Conservation (phyloP, 78 protist genomes). For the Dictyostelium intermedium region DNA sequence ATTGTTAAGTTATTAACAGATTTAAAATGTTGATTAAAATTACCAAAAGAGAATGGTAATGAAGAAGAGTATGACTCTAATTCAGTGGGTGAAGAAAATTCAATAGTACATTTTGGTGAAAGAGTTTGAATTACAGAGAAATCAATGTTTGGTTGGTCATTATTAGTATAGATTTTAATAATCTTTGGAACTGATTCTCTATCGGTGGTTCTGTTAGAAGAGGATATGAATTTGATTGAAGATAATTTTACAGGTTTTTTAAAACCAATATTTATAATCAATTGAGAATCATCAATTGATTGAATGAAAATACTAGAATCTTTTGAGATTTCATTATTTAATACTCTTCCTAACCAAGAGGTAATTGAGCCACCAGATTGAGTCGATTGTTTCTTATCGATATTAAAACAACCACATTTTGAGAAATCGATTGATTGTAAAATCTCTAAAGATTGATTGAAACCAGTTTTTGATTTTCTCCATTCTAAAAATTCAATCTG, state of each 20-base stretch:
- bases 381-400: not conserved
- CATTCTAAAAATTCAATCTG: conserved; percentile 30
- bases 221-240: not conserved
- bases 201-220: not conserved
- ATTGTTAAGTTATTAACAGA: not conserved
- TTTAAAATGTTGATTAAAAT: not conserved
- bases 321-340: not conserved
- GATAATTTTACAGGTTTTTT: not conserved
- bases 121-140: not conserved
- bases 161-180: conserved; percentile 13
- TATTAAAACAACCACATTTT: not conserved
- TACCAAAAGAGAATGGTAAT: not conserved
- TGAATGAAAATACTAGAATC: not conserved
- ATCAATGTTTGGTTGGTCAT: not conserved
- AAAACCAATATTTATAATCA: conserved; percentile 35
- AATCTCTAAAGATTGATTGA: not conserved
- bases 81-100: not conserved
- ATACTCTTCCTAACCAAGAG: not conserved
- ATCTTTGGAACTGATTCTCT: not conserved
- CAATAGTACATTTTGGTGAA: not conserved
- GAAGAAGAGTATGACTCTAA: not conserved
- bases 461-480: conserved; percentile 15
- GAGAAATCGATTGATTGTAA: conserved; percentile 7
- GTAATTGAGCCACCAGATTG: not conserved
- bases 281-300: conserved; percentile 24